These are phyloP conservation scores for Angomonas deanei DNA, from an alignment of 208 protist genomes.

Conservation along the genomic window DNA sequence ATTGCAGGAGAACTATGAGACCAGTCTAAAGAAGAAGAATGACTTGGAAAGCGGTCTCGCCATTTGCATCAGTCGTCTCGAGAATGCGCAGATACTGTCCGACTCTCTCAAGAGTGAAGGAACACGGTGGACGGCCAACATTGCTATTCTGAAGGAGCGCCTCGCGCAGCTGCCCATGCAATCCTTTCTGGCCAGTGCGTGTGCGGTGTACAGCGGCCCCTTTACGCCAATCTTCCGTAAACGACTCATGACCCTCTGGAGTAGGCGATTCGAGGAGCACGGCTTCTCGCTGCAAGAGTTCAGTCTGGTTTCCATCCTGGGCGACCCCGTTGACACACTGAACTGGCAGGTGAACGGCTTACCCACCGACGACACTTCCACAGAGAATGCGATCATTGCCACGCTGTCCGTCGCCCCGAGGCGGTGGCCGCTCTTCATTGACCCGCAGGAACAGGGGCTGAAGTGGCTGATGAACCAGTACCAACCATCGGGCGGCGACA, in stretches of 20 bases:
- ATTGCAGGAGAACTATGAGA: constrained; percentile 86
- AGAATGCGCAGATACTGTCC: constrained; percentile 94
- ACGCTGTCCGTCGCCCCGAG: constrained; percentile 67
- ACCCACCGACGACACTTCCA: constrained; percentile 94
- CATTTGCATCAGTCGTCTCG: constrained; percentile 83
- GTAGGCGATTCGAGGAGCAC: constrained; percentile 33
- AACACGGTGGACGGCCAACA: constrained; percentile 92
- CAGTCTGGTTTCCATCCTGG: constrained; percentile 60
- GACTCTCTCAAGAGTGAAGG: constrained; percentile 91
- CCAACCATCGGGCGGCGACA: constrained; percentile 9
- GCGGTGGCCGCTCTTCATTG: constrained; percentile 94
- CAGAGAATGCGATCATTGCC: constrained; percentile 95
- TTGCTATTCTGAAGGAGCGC: constrained; percentile 55
- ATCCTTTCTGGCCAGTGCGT: constrained; percentile 93
- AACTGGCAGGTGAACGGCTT: constrained; percentile 96
- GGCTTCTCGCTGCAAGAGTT: constrained; percentile 53
- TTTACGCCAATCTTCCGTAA: constrained; percentile 93
- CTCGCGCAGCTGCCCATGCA: constrained; percentile 88
- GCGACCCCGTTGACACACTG: constrained; percentile 94
- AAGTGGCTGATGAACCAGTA: constrained; percentile 91
- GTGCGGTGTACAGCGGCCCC: constrained; percentile 92
- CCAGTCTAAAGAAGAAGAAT: constrained; percentile 84
- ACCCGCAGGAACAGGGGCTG: constrained; percentile 95
- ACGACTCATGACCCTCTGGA: constrained; percentile 80
- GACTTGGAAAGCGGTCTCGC: constrained; percentile 85